Base-by-base conservation (phyloP, 1,284 basidiomycete species). In the Rhizoctonia solani region DNA sequence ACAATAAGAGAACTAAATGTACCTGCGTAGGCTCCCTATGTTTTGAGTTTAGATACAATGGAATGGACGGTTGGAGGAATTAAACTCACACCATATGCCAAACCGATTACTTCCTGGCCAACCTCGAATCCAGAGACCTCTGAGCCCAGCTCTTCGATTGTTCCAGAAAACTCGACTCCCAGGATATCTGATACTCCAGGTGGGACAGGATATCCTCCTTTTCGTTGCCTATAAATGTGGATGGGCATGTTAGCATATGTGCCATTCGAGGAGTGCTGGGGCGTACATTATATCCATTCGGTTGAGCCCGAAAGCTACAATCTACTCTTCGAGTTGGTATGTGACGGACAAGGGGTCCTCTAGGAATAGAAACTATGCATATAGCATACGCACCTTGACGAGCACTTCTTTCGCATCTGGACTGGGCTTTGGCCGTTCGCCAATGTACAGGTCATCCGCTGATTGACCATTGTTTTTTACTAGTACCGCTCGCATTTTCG, bases 111-210 rank as follows among this genome's bases (percentile, higher is more conserved):
- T 75, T 93, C 89, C 71, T 97, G 92, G 8, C 89, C 90, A 19
- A 83, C 76, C 73, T 87, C 83, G 86, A 86, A 93, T 50, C 79
- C 77, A 6, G 78, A 76, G 25, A 83, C 83, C 25, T 78, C 80
- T 21, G 81, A 75, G 1, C 87, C 90, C 13, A 89, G 72, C 69
- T 86, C 81, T 39, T 81, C 80, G 67, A 96, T 82, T 1, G 76
- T 77, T 2, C 94, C 93, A 19, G 92, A 87, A 77, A 97, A 98
- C 77, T 98, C 95, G 65, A 98, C 93, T 6, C 96, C 95, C 27
- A 98, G 82, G 74, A 96, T 89, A 6, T 81, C 77, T 16, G 89
- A 88, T 14, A 87, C 84, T 55, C 89, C 91, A 14, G 89, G 83
- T 8, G 95, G 95, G 2, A 87, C 76, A 1, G 93, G 88, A 75